phyloP scores from a whole-genome alignment of 2,329 filamentous ascomycete genomes.

The Cryphonectria carpinicola region DNA sequence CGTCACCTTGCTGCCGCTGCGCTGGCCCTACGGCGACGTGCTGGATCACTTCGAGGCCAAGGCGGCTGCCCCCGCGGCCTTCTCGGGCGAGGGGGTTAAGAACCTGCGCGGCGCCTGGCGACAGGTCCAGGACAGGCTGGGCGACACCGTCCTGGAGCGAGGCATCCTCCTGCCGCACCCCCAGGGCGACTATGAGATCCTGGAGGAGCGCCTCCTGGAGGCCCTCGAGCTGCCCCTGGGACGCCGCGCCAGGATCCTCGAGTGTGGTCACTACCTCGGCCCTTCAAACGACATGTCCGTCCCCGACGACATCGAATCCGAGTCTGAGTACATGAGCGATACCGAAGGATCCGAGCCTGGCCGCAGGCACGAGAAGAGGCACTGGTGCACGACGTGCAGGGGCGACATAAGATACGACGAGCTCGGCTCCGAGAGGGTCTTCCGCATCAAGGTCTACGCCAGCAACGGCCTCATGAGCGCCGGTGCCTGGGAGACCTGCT shows the following conservation, averaged over 20 bases:
- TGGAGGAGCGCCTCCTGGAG: conserved; percentile 78
- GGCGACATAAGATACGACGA: conserved; percentile 59
- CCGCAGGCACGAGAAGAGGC: conserved; percentile 40
- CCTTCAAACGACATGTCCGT: conserved; percentile 55
- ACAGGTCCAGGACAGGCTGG: conserved; percentile 69
- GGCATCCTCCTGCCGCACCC: conserved; percentile 79
- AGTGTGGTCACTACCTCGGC: conserved; percentile 76
- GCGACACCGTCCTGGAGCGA: conserved; percentile 73
- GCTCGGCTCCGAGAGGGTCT: conserved; percentile 60
- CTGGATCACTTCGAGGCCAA: conserved; percentile 39
- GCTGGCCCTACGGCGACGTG: conserved; percentile 65
- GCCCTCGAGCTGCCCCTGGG: conserved; percentile 70
- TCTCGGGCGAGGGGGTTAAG: conserved; percentile 51
- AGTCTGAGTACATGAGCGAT: conserved; percentile 49
- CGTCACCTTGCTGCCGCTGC: conserved; percentile 73
- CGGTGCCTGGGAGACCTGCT: conserved; percentile 90
- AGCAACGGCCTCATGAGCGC: conserved; percentile 93
- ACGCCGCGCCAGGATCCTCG: conserved; percentile 69
- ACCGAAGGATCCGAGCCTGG: conserved; percentile 23
- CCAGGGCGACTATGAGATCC: conserved; percentile 76
- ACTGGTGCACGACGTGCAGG: conserved; percentile 63
- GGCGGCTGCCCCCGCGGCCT: conserved; percentile 17
- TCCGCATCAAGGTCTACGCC: conserved; percentile 86
- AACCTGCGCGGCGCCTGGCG: conserved; percentile 66
- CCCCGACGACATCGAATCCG: conserved; percentile 47